Evolutionary conservation across 1,139 yeast genomes (phyloP).

Genomic region (Wickerhamomyces sp.): DNA sequence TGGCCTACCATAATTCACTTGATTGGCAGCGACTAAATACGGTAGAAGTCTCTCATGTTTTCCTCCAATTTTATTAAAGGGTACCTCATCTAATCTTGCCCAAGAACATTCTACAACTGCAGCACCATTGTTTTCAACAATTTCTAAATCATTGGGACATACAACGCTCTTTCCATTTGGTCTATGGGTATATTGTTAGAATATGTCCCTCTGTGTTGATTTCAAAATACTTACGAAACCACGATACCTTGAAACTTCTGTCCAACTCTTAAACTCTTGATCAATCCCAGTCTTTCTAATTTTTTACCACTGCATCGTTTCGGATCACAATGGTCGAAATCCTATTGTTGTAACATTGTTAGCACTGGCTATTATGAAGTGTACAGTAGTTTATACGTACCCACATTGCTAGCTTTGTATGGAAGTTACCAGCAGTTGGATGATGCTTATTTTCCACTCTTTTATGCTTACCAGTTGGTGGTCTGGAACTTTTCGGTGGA

Average conservation of each 20-base stretch:
- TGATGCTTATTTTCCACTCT: conserved; percentile 32
- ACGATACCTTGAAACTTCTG: conserved; percentile 89
- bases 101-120: conserved; percentile 99
- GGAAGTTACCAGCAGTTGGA: conserved; percentile 46
- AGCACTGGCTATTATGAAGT: no score
- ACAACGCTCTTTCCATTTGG: conserved; percentile 92
- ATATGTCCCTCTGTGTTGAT: no score
- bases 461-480: conserved; percentile 51
- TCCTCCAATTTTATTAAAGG: conserved; percentile 90
- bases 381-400: conserved; percentile 17
- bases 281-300: conserved; percentile 80
- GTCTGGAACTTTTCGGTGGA: conserved; percentile 33
- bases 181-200: conserved; percentile 9
- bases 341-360: conserved; percentile 23
- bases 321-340: conserved; percentile 98
- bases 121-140: conserved; percentile 79
- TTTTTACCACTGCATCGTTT: conserved; percentile 96
- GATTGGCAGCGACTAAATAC: conserved; percentile 91
- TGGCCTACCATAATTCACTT: conserved; percentile 95
- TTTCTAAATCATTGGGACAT: conserved; percentile 78
- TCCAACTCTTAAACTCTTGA: conserved; percentile 74
- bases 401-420: conserved; percentile 83
- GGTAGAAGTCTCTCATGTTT: conserved; percentile 83
- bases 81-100: conserved; percentile 96
- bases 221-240: conserved; percentile 44